Base-by-base conservation (phyloP, 345 rosid genomes). In the Pistacia vera region DNA sequence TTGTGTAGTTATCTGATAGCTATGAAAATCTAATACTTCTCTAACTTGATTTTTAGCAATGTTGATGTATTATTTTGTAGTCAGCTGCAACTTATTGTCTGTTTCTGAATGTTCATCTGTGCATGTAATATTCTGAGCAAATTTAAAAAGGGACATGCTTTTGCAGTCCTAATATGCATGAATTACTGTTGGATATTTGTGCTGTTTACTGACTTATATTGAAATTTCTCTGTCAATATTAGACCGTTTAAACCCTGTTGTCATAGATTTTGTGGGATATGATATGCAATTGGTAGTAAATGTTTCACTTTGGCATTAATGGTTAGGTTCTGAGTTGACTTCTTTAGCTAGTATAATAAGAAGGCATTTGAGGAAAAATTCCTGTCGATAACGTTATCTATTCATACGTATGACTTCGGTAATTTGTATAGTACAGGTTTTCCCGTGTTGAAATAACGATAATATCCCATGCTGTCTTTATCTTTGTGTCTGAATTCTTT, bases 281-380 rank as follows among this genome's bases (percentile, higher is more conserved):
- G 28, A 65, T 79, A 25, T 52, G 36, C 9, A 0, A 33, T 68
- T 61, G 56, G 54, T 58, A 10, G 57, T n/a, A 56, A 70, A 49
- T 17, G 71, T n/a, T 65, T 16, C 12, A 59, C 12, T 41, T 6
- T 41, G 46, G 46, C 46, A 41, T 41, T 41, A 41, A 41, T 35
- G 16, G 30, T 55, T 1, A 46, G 16, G 66, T 18, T 22, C 22
- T 55, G 28, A 33, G 16, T 54, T 63, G 66, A 33, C 36, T 73
- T 71, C 44, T 61, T 66, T 71, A 33, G 64, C 54, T 74, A 62
- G 64, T 46, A 30, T 33, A 55, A 13, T 60, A 55, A 38, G 54
- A 71, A n/a, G 20, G 51, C 49, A 5, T 62, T 33, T 48, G 46
- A 71, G 72, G 55, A 51, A 22, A 76, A 71, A 35, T 25, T 11